Evolutionary conservation across 2,329 filamentous ascomycete genomes (phyloP).

Genomic region (Pestalotiopsis fici): DNA sequence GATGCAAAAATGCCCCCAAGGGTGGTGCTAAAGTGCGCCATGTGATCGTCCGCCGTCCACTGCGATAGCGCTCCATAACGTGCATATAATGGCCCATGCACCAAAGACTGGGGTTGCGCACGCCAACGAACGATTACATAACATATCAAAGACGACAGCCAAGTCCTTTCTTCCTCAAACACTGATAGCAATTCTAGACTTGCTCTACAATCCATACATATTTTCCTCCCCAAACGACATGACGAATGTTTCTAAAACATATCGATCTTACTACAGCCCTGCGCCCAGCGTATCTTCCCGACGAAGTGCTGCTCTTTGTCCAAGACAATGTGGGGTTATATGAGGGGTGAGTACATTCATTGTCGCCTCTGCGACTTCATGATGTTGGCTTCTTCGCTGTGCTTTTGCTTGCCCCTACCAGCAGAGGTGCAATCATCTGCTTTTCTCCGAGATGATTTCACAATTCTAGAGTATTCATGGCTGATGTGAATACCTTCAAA

Average conservation of each 20-base stretch:
- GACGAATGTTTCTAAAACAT: conserved; percentile 95
- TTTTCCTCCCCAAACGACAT: conserved; percentile 35
- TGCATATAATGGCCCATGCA: not conserved
- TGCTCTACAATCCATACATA: not conserved
- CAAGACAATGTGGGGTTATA: conserved; percentile 97
- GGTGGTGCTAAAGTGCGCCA: not conserved
- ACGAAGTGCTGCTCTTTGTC: conserved; percentile 94
- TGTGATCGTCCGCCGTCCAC: not conserved
- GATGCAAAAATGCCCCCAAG: no score
- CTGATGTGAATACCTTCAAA: conserved; percentile 36
- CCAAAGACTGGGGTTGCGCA: not conserved
- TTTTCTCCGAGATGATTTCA: not conserved
- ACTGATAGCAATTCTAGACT: not conserved
- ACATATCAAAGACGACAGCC: not conserved
- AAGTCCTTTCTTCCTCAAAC: not conserved
- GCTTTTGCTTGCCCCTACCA: not conserved
- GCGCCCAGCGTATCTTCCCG: conserved; percentile 86
- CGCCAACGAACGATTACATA: not conserved
- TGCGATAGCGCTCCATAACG: not conserved
- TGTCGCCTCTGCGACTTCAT: not conserved
- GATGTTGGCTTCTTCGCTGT: not conserved
- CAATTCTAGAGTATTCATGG: not conserved
- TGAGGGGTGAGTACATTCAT: conserved; percentile 72
- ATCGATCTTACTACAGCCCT: conserved; percentile 95
- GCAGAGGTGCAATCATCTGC: not conserved